phyloP scores from a whole-genome alignment of 2,329 filamentous ascomycete genomes.

The Alternaria sp. region DNA sequence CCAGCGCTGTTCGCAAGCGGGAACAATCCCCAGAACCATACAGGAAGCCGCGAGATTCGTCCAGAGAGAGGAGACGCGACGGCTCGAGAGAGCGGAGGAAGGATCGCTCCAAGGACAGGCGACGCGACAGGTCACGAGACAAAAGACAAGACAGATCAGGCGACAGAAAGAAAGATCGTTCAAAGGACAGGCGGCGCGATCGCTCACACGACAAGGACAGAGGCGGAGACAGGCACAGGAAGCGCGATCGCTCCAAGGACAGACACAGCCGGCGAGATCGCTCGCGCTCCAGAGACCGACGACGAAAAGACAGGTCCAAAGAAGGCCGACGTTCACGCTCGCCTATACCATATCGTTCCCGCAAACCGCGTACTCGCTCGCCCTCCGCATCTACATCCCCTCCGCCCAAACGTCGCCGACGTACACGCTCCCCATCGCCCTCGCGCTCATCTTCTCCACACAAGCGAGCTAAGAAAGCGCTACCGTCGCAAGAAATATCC shows the following conservation, averaged over 20 bases:
- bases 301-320: slow-evolving; percentile 22
- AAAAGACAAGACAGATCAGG: slow-evolving; percentile 17
- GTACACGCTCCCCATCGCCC: slow-evolving; percentile 36
- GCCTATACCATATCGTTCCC: slow-evolving; percentile 33
- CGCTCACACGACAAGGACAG: slow-evolving; percentile 19
- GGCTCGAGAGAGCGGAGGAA: slow-evolving; percentile 19
- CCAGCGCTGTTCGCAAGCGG: slow-evolving; percentile 19
- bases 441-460: slow-evolving; percentile 55
- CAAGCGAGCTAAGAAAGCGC: slow-evolving; percentile 52
- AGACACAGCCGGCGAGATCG: slow-evolving; percentile 22
- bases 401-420: slow-evolving; percentile 47
- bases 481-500: slow-evolving; percentile 57
- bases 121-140: slow-evolving; percentile 27
- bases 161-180: slow-evolving; percentile 22
- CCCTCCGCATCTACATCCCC: slow-evolving; percentile 37
- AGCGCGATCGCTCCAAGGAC: slow-evolving; percentile 28
- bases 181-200: slow-evolving; percentile 27
- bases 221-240: slow-evolving; percentile 15
- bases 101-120: slow-evolving; percentile 25
- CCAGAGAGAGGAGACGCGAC: slow-evolving; percentile 24
- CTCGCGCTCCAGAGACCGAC: slow-evolving; percentile 28
- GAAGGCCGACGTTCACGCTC: slow-evolving; percentile 35
- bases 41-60: slow-evolving; percentile 30
- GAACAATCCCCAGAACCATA: slow-evolving; percentile 41
- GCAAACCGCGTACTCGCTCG: slow-evolving; percentile 37